Evolutionary conservation across 164 flowering plant species (phyloP).

Genomic region (Malania oleifera): DNA sequence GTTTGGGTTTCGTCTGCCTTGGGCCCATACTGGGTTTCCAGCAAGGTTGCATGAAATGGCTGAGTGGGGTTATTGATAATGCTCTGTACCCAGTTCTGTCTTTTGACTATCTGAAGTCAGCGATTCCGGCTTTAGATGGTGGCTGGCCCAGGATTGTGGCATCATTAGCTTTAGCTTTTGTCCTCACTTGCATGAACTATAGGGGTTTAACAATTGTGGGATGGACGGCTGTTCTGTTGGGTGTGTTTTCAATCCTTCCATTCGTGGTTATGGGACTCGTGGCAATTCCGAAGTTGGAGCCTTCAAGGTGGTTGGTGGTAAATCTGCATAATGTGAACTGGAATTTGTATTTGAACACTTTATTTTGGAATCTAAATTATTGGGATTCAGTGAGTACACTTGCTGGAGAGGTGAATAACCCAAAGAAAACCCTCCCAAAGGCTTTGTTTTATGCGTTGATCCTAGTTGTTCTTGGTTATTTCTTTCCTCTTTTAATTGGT

Average conservation of each 20-base stretch:
- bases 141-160: constrained; percentile 35
- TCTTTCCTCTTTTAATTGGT: constrained; percentile 45
- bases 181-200: constrained; percentile 50
- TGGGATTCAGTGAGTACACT: constrained; percentile 64
- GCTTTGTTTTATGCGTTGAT: constrained; percentile 45
- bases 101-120: constrained; percentile 49
- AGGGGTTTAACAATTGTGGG: constrained; percentile 56
- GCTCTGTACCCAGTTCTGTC: constrained; percentile 55
- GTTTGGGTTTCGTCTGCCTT: constrained; percentile 60
- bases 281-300: constrained; percentile 40
- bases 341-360: constrained; percentile 48
- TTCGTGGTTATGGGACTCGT: constrained; percentile 48
- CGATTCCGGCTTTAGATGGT: constrained; percentile 29
- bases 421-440: constrained; percentile 43
- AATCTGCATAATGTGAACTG: constrained; percentile 37
- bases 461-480: constrained; percentile 41
- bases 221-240: constrained; percentile 38
- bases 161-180: constrained; percentile 25
- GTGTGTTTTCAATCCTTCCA: constrained; percentile 44
- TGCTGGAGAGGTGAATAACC: constrained; percentile 54
- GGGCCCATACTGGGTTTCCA: constrained; percentile 58
- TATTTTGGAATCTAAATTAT: constrained; percentile 60
- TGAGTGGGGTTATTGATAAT: constrained; percentile 69
- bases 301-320: constrained; percentile 45
- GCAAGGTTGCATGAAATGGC: constrained; percentile 69